Evolutionary conservation across 306 rosid genomes (phyloP).

Genomic region (Dalbergia oliveri): DNA sequence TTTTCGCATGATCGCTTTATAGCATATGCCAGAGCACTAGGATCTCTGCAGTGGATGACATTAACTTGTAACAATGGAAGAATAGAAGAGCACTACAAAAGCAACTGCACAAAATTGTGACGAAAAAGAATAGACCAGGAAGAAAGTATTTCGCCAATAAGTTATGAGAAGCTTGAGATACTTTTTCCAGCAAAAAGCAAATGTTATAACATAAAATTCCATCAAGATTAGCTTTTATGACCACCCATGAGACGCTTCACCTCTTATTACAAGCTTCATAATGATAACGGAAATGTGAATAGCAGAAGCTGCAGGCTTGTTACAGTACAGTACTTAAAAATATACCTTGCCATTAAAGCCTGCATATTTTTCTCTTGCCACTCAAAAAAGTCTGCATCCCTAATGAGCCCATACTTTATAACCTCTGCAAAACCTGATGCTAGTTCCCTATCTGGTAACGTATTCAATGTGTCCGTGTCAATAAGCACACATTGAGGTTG

Average conservation of each 20-base stretch:
- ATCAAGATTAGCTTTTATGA: constrained; percentile 28
- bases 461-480: constrained; percentile 83
- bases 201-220: not conserved
- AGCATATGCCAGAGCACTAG: constrained; percentile 81
- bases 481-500: constrained; percentile 94
- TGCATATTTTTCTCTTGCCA: constrained; percentile 95
- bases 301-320: constrained; percentile 21
- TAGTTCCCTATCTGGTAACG: constrained; percentile 88
- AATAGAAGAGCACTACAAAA: constrained; percentile 1
- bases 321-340: not conserved
- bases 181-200: constrained; percentile 28
- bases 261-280: constrained; percentile 31
- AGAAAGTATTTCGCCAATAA: not conserved
- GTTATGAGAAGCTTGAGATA: constrained; percentile 16
- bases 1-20: constrained; percentile 95
- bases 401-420: constrained; percentile 89
- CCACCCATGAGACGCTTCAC: constrained; percentile 36
- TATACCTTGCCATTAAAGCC: constrained; percentile 79
- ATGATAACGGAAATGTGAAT: constrained; percentile 7
- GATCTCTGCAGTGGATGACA: constrained; percentile 72
- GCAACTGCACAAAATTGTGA: constrained; percentile 23
- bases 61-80: constrained; percentile 32
- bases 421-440: constrained; percentile 97
- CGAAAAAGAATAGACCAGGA: constrained; percentile 28
- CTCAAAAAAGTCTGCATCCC: constrained; percentile 91